These are phyloP conservation scores for Naganishia cerealis DNA, from an alignment of 1,284 basidiomycete genomes.

Conservation along the genomic window DNA sequence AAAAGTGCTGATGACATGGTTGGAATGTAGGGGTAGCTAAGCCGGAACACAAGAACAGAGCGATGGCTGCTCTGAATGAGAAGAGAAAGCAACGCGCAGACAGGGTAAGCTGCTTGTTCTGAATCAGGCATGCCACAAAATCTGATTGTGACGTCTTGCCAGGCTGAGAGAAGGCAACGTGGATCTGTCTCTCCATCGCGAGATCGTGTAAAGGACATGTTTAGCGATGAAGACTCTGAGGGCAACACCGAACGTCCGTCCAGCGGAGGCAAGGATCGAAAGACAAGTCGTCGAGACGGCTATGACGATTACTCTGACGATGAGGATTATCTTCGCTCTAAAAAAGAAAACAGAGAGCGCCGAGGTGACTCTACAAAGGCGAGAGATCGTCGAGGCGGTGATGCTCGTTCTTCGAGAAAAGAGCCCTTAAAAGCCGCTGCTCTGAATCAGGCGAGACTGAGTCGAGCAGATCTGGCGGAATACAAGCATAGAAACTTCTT, in stretches of 20 bases:
- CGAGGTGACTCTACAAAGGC: conserved; percentile 22
- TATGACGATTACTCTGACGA: conserved; percentile 33
- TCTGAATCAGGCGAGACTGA: conserved; percentile 22
- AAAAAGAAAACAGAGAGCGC: conserved; percentile 15
- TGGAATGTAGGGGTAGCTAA: conserved; percentile 11
- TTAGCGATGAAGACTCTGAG: conserved; percentile 26
- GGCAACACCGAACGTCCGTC: conserved; percentile 7
- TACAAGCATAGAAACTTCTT: conserved; percentile 34
- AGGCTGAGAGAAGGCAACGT: conserved; percentile 26
- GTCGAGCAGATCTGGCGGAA: conserved; percentile 31
- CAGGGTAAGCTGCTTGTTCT: conserved; percentile 4
- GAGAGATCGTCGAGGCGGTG: conserved; percentile 21
- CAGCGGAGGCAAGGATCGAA: conserved; percentile 13
- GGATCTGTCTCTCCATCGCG: conserved; percentile 14
- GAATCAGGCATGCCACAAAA: background rate
- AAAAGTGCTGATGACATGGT: background rate
- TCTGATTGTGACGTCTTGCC: background rate
- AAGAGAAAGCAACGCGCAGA: conserved; percentile 30
- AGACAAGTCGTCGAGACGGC: conserved; percentile 14
- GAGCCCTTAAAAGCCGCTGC: conserved; percentile 13
- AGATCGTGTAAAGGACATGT: conserved; percentile 27
- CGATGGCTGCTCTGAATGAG: conserved; percentile 31
- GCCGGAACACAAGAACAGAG: conserved; percentile 28
- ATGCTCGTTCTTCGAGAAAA: conserved; percentile 10
- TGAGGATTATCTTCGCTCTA: conserved; percentile 21